These are phyloP conservation scores for Cyclocybe aegerita DNA, from an alignment of 768 basidiomycete genomes.

Conservation along the genomic window DNA sequence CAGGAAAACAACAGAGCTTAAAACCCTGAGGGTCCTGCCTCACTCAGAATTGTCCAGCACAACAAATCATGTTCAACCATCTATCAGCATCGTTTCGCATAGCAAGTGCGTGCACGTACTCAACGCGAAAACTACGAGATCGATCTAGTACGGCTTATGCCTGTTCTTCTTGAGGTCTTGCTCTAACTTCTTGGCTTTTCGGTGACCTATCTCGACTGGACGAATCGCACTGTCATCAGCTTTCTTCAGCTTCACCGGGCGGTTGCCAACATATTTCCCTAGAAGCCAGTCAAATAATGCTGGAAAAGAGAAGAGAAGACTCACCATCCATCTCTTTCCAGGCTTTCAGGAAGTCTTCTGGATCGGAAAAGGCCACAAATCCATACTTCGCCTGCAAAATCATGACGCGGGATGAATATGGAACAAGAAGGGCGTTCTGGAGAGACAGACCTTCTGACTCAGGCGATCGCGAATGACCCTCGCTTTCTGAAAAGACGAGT, in stretches of 20 bases:
- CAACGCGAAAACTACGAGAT: constrained; percentile 1
- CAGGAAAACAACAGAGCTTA: too few species aligned
- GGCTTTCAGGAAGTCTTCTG: constrained; percentile 95
- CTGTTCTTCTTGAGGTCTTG: constrained; percentile 91
- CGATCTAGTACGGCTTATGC: constrained; percentile 70
- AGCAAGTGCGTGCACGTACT: constrained; percentile 21
- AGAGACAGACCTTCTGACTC: constrained; percentile 74
- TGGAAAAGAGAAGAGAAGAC: constrained; percentile 22
- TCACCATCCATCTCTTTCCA: constrained; percentile 99
- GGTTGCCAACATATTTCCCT: constrained; percentile 98
- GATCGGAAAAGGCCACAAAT: constrained; percentile 97
- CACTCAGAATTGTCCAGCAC: not conserved
- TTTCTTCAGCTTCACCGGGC: constrained; percentile 96
- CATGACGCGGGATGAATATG: constrained; percentile 1
- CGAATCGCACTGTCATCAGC: constrained; percentile 84
- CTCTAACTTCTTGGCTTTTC: constrained; percentile 89
- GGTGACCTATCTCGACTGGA: constrained; percentile 90
- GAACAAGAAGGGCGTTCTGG: not conserved
- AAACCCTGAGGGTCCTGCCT: too few species aligned
- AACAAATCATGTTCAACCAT: not conserved
- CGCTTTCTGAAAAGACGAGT: constrained; percentile 91
- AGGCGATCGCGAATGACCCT: constrained; percentile 93
- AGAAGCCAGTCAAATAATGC: constrained; percentile 6
- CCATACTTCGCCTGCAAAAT: constrained; percentile 84
- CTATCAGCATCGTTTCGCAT: constrained; percentile 15